These are phyloP conservation scores for Camellia oleifera DNA, from an alignment of 179 eudicot species.

Conservation along the genomic window DNA sequence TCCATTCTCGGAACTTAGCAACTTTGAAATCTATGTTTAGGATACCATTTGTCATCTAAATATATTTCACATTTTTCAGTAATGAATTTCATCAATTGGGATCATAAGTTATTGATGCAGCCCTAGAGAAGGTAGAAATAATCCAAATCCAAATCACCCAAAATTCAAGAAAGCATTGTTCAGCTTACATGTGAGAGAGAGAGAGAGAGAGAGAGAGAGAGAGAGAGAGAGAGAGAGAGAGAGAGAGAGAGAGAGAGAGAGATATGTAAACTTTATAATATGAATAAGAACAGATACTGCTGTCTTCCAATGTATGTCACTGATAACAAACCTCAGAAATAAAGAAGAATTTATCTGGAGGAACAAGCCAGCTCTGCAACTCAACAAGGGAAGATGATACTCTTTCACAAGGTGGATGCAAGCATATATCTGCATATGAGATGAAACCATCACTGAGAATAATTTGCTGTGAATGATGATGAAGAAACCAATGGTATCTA, in stretches of 20 bases:
- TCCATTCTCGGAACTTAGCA: background rate
- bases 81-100: too few relatives aligned
- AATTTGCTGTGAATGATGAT: background rate
- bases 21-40: background rate
- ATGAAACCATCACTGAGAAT: conserved; percentile 5
- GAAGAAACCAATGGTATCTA: background rate
- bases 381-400: conserved; percentile 20
- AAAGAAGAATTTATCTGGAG: conserved; percentile 27
- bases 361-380: conserved; percentile 32
- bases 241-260: too few relatives aligned
- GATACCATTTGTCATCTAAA: too few relatives aligned
- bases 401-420: conserved; percentile 32
- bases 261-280: background rate
- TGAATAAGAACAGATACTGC: background rate
- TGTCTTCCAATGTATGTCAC: background rate
- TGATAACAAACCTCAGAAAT: conserved; percentile 34
- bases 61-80: too few relatives aligned
- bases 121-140: too few relatives aligned
- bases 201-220: too few relatives aligned
- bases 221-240: too few relatives aligned
- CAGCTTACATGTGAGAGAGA: background rate
- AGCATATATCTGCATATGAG: conserved; percentile 29
- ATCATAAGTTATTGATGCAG: too few relatives aligned
- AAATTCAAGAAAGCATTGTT: background rate
- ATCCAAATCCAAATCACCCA: too few relatives aligned